Conservation (phyloP, 78 protist genomes). For the Paulinella micropora region DNA sequence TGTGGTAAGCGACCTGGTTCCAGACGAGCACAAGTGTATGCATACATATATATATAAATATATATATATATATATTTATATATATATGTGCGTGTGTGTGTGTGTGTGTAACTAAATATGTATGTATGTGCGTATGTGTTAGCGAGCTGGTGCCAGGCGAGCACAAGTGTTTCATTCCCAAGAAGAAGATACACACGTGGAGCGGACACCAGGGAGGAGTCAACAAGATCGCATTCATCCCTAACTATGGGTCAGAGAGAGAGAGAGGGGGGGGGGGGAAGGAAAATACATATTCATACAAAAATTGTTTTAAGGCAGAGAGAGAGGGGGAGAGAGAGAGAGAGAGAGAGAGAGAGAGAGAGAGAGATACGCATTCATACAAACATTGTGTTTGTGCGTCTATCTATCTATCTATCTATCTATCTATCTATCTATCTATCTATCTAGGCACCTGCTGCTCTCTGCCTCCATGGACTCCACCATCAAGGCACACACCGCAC, state of each 20-base stretch:
- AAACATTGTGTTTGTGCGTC: no score
- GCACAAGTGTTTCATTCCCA: slow-evolving; percentile 9
- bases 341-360: no score
- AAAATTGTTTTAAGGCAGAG: no score
- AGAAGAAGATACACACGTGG: slow-evolving; percentile 19
- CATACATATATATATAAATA: neutral
- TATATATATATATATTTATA: neutral
- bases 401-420: no score
- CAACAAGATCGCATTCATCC: slow-evolving; percentile 1
- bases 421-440: no score
- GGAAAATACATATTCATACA: no score
- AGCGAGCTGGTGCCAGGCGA: neutral
- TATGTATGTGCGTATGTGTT: neutral
- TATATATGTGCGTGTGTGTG: neutral
- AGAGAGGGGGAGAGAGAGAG: no score
- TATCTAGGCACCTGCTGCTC: no score
- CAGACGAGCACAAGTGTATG: neutral
- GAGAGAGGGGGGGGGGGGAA: no score
- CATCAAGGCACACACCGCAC: neutral
- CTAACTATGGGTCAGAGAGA: slow-evolving; percentile 10
- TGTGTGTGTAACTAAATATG: neutral
- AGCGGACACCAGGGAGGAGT: slow-evolving; percentile 2
- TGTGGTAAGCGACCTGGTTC: no score
- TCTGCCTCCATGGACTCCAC: neutral
- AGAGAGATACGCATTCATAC: no score